These are phyloP conservation scores for Calonectria multiphialidica DNA, from an alignment of 2,329 filamentous ascomycete species.

Conservation along the genomic window DNA sequence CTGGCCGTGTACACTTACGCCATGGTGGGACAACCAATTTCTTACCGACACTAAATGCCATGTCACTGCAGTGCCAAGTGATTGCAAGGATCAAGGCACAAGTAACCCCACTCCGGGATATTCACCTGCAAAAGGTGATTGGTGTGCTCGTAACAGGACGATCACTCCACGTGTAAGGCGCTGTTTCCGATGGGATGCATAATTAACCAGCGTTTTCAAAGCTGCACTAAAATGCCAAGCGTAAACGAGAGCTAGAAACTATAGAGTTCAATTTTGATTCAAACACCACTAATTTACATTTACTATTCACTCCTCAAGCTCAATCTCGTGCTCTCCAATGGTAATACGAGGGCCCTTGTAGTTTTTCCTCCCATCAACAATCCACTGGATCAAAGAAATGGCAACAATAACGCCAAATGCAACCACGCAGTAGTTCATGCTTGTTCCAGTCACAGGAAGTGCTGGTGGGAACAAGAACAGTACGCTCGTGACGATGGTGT, in stretches of 20 bases:
- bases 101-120: background rate
- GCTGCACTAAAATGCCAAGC: too few species aligned
- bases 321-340: slow-evolving; percentile 11
- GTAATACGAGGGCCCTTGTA: slow-evolving; percentile 41
- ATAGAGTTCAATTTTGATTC: background rate
- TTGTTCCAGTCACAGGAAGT: slow-evolving; percentile 71
- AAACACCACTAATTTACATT: background rate
- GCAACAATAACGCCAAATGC: slow-evolving; percentile 59
- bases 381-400: slow-evolving; percentile 57
- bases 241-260: too few species aligned
- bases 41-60: too few species aligned
- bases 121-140: background rate
- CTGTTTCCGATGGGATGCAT: too few species aligned
- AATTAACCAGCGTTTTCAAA: too few species aligned
- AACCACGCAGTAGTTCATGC: slow-evolving; percentile 72
- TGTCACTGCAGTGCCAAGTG: background rate
- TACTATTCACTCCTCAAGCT: slow-evolving; percentile 4
- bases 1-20: too few species aligned
- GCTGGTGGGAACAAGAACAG: slow-evolving; percentile 79
- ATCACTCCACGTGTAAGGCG: too few species aligned
- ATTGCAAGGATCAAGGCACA: background rate
- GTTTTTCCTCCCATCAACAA: slow-evolving; percentile 60
- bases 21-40: too few species aligned
- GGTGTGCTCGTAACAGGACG: background rate
- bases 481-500: slow-evolving; percentile 75